phyloP scores from a whole-genome alignment of 2,329 filamentous ascomycete species.

The Ambrosiella beaveri region DNA sequence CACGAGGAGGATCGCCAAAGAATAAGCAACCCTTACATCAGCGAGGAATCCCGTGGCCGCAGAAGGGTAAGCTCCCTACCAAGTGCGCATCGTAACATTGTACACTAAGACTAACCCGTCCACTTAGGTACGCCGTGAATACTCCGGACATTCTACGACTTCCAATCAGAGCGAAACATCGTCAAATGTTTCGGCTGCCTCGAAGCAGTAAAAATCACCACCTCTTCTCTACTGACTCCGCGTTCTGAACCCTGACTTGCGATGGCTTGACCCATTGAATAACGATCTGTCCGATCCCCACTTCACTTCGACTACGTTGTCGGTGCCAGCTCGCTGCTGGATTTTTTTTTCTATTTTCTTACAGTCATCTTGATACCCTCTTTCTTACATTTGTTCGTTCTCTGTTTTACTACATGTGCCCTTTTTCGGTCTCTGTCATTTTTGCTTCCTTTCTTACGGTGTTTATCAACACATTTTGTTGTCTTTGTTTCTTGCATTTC shows the following conservation, averaged over 20 bases:
- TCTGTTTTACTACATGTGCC: neutral
- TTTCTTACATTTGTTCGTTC: neutral
- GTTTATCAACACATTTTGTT: neutral
- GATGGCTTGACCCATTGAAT: neutral
- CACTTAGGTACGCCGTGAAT: slow-evolving; percentile 8
- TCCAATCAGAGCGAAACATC: slow-evolving; percentile 1
- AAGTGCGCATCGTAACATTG: neutral
- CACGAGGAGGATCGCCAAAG: slow-evolving; percentile 38
- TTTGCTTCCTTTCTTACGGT: neutral
- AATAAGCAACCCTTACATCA: slow-evolving; percentile 24
- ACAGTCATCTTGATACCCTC: slow-evolving; percentile 1
- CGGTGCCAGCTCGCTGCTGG: neutral
- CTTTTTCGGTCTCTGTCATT: neutral
- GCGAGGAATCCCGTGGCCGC: slow-evolving; percentile 24
- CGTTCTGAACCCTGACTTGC: neutral
- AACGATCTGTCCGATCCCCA: neutral
- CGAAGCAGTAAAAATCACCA: slow-evolving; percentile 1
- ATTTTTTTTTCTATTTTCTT: neutral
- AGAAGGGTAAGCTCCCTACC: slow-evolving; percentile 20
- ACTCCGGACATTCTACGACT: slow-evolving; percentile 3
- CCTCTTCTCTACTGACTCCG: neutral
- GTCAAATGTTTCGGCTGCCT: neutral
- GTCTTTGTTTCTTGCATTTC: neutral
- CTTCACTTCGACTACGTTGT: neutral
- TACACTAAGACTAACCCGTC: neutral